Base-by-base conservation (phyloP, 2,329 filamentous ascomycete species). In the Diplodia mutila region DNA sequence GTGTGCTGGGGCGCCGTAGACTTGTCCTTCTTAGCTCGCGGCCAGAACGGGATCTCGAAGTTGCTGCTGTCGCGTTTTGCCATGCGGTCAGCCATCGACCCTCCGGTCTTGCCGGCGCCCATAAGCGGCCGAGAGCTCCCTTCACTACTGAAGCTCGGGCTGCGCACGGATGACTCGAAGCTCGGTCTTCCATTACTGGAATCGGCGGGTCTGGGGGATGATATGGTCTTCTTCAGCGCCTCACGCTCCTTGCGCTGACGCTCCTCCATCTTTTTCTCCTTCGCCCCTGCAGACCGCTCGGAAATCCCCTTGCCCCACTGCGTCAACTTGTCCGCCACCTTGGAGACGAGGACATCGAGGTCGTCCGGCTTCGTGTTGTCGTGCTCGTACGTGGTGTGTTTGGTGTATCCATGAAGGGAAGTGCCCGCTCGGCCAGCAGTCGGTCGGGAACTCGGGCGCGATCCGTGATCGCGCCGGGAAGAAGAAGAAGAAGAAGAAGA, bases 241-340 rank as follows among this genome's bases (percentile, higher is more conserved):
- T 63, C 46, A 18, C 29, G 42, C 46, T n/a, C 27, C 59, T 63
- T 51, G 25, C 46, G 59, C 42, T 63, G 42, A 14, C 59, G 59
- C 29, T 37, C 59, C 46, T 51, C 59, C 16, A 29, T 49, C 16
- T 37, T 51, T 27, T 46, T 48, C n/a, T 34, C 42, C 27, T 49
- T 61, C 9, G 57, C 42, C 42, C 29, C 57, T 3, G 39, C 57
- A 27, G 42, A 42, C 9, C 27, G 57, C 3, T 61, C 59, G 2
- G 59, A 63, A 18, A 63, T 3, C 6, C 37, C 59, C 46, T 63
- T 63, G n/a, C 59, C n/a, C 59, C 42, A 51, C 12, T 63, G 59
- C 46, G 59, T 37, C 14, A 63, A 12, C 29, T 63, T 63, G 29
- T 63, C 59, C 46, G 59, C 16, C 5, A 63, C 59, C 29, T 51